These are phyloP conservation scores for Cryphonectria carpinicola DNA, from an alignment of 2,329 filamentous ascomycete genomes.

Conservation along the genomic window DNA sequence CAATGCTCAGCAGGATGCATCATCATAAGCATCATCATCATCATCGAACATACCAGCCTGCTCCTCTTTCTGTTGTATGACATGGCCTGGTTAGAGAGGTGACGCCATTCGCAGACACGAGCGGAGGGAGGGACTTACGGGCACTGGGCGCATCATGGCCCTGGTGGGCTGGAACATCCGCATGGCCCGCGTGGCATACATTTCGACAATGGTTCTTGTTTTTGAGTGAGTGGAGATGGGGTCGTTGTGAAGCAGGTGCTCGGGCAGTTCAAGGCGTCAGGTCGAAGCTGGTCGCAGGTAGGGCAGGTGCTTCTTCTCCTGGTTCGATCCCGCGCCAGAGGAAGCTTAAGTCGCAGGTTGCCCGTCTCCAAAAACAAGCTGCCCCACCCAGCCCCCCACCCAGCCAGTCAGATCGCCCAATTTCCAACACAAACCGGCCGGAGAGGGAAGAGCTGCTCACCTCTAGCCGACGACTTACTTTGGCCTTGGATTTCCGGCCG, in stretches of 20 bases:
- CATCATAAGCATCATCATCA: neutral
- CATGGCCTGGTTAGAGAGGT: constrained; percentile 40
- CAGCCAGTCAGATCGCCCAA: constrained; percentile 30
- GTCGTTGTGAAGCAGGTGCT: constrained; percentile 14
- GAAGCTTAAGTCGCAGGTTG: constrained; percentile 18
- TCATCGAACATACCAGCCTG: constrained; percentile 63
- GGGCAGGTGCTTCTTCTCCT: constrained; percentile 16
- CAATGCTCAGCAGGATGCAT: constrained; percentile 24
- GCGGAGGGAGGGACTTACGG: constrained; percentile 59
- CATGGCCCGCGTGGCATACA: constrained; percentile 69
- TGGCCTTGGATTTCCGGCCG: constrained; percentile 20
- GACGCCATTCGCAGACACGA: constrained; percentile 11
- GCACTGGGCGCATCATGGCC: constrained; percentile 71
- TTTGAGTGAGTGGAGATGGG: constrained; percentile 38
- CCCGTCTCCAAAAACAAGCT: constrained; percentile 14
- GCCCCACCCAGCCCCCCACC: constrained; percentile 24
- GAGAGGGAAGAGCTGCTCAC: constrained; percentile 5
- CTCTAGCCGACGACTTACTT: constrained; percentile 7
- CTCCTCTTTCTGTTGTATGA: constrained; percentile 64
- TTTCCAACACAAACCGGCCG: constrained; percentile 20
- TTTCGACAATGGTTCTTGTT: constrained; percentile 44
- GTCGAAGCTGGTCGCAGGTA: constrained; percentile 25
- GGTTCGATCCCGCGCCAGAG: constrained; percentile 21
- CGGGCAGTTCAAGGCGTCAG: constrained; percentile 28
- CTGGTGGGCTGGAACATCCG: constrained; percentile 69